phyloP scores from a whole-genome alignment of 441 rosid genomes.

The Aquilaria agallochum region DNA sequence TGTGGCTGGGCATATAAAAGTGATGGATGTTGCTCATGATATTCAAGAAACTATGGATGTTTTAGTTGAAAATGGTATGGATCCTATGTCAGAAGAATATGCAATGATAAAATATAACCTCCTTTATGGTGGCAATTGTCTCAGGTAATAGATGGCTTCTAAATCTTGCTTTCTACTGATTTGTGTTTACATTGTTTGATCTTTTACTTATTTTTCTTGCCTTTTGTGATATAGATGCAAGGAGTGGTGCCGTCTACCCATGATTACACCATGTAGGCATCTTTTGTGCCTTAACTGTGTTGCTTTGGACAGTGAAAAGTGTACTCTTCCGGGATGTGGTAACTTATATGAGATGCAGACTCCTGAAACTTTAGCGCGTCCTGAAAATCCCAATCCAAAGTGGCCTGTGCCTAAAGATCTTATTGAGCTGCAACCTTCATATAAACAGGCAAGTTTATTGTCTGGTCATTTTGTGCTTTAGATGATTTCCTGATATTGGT shows the following conservation, averaged over 20 bases:
- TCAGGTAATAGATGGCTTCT: constrained; percentile 46
- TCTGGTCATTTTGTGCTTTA: neutral
- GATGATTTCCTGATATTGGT: neutral
- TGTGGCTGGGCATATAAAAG: constrained; percentile 93
- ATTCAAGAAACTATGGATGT: constrained; percentile 92
- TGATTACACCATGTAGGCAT: constrained; percentile 93
- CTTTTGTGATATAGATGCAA: constrained; percentile 54
- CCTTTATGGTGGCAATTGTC: constrained; percentile 79
- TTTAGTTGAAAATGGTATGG: constrained; percentile 57
- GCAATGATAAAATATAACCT: constrained; percentile 63
- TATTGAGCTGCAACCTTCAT: constrained; percentile 95
- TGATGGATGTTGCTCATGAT: constrained; percentile 80
- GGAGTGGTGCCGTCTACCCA: constrained; percentile 96
- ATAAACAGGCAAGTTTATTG: constrained; percentile 62
- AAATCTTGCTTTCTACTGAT: constrained; percentile 13
- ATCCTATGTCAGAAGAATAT: constrained; percentile 61
- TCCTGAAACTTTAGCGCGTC: constrained; percentile 71
- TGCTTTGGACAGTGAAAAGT: constrained; percentile 67
- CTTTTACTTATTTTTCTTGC: constrained; percentile 1
- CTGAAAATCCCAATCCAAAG: constrained; percentile 94
- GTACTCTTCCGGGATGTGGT: constrained; percentile 76
- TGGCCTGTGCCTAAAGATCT: constrained; percentile 98
- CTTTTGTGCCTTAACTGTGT: constrained; percentile 86
- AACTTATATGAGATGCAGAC: constrained; percentile 81
- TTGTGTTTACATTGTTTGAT: constrained; percentile 1